These are phyloP conservation scores for Schizopora paradoxa DNA, from an alignment of 1,284 basidiomycete genomes.

Conservation along the genomic window DNA sequence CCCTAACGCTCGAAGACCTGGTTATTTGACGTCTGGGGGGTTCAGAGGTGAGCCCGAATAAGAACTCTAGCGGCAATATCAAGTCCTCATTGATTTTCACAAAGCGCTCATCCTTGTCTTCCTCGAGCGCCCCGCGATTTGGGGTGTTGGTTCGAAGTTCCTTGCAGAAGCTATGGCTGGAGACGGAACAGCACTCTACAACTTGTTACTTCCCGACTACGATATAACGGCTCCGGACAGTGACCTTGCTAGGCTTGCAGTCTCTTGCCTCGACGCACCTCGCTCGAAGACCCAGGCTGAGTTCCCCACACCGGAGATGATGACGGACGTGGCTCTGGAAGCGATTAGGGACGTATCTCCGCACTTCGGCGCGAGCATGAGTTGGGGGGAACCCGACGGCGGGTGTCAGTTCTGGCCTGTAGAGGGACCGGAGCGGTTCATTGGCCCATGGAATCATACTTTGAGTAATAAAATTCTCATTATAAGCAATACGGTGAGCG, in stretches of 20 bases:
- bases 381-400: conserved; percentile 11
- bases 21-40: conserved; percentile 5
- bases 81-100: neutral
- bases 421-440: conserved; percentile 11
- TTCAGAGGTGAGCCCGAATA: conserved; percentile 5
- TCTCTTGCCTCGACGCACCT: conserved; percentile 2
- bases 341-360: conserved; percentile 6
- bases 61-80: too few species aligned
- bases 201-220: neutral
- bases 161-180: conserved; percentile 7
- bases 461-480: conserved; percentile 13
- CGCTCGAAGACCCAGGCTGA: neutral
- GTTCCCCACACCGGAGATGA: conserved; percentile 3
- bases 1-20: conserved; percentile 2
- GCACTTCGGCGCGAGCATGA: conserved; percentile 11
- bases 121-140: neutral
- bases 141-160: neutral
- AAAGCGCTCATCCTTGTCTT: conserved; percentile 1
- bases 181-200: neutral
- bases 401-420: conserved; percentile 15
- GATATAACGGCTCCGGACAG: neutral
- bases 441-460: conserved; percentile 16
- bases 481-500: conserved; percentile 5
- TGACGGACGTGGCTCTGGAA: neutral
- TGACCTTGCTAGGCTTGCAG: conserved; percentile 5